These are phyloP conservation scores for Tritrichomonas musculus DNA, from an alignment of 208 protist genomes.

Conservation along the genomic window DNA sequence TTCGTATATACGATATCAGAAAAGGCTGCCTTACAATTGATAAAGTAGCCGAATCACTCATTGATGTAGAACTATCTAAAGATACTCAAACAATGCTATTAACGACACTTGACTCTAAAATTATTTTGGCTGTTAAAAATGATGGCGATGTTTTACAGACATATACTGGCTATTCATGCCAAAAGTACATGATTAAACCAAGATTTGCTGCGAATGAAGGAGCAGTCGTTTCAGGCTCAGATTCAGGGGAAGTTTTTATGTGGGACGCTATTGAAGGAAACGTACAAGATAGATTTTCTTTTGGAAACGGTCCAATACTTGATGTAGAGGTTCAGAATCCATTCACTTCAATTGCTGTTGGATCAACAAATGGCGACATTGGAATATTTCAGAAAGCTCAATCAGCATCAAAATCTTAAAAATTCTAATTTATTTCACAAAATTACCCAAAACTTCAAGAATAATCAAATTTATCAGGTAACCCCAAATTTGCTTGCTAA, in stretches of 20 bases:
- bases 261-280: not conserved
- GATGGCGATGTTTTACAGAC: not conserved
- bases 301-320: not conserved
- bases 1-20: not conserved
- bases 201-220: not conserved
- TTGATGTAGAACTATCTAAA: not conserved
- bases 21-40: not conserved
- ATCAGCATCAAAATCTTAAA: too few relatives aligned
- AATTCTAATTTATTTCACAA: too few relatives aligned
- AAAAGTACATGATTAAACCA: not conserved
- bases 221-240: not conserved
- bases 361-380: not conserved
- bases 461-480: too few relatives aligned
- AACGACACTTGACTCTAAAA: not conserved
- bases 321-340: not conserved
- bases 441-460: too few relatives aligned
- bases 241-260: not conserved
- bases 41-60: not conserved
- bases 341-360: not conserved
- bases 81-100: not conserved
- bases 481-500: too few relatives aligned
- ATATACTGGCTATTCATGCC: not conserved
- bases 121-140: not conserved
- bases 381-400: not conserved
- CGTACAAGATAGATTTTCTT: not conserved